phyloP scores from a whole-genome alignment of 164 flowering plant species.

The Annona squamosa region DNA sequence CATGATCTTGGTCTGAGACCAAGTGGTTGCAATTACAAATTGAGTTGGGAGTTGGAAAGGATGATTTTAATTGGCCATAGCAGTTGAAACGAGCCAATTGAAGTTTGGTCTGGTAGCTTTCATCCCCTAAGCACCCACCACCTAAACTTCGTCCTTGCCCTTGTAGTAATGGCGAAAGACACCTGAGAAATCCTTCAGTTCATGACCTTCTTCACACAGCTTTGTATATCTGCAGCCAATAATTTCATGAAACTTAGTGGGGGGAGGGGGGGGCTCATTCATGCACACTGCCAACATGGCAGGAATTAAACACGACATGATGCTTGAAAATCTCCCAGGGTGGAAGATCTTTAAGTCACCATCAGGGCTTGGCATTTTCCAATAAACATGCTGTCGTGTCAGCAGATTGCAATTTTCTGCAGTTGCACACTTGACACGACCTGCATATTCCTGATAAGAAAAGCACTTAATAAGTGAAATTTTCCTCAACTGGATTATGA shows the following conservation, averaged over 20 bases:
- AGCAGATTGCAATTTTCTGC: too few relatives aligned
- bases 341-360: neutral
- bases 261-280: too few relatives aligned
- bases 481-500: too few relatives aligned
- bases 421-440: too few relatives aligned
- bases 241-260: neutral
- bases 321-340: neutral
- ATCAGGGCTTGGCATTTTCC: too few relatives aligned
- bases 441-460: too few relatives aligned
- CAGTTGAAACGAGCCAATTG: neutral
- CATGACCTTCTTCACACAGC: slow-evolving; percentile 21
- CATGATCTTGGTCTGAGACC: neutral
- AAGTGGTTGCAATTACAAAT: neutral
- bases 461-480: too few relatives aligned
- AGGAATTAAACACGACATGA: neutral
- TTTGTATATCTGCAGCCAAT: slow-evolving; percentile 16
- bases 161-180: slow-evolving; percentile 26
- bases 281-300: too few relatives aligned
- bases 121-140: neutral
- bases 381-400: too few relatives aligned
- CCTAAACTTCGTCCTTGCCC: slow-evolving; percentile 20
- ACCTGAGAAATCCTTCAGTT: slow-evolving; percentile 24
- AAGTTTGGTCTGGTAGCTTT: neutral
- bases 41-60: neutral
- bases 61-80: neutral